Evolutionary conservation across 352 stramenopile genomes (phyloP).

Genomic region (Globisporangium acanthophoron): DNA sequence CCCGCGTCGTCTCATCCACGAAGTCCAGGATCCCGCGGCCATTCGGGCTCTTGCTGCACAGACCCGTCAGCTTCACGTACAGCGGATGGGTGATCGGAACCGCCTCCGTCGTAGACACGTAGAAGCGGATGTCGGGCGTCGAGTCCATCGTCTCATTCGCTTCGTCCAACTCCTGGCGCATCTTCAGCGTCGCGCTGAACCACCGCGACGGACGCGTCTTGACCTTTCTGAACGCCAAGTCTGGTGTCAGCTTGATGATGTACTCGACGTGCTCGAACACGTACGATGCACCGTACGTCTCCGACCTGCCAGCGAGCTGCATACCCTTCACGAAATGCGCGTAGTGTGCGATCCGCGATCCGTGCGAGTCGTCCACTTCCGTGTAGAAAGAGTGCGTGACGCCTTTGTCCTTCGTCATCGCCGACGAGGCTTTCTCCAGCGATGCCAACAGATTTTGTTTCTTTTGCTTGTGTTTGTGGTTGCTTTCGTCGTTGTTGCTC

Average conservation of each 20-base stretch:
- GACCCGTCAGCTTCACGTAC: conserved; percentile 24
- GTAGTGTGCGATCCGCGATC: conserved; percentile 33
- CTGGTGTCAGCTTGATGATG: conserved; percentile 46
- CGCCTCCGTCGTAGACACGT: conserved; percentile 66
- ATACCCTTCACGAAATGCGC: conserved; percentile 35
- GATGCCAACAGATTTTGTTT: conserved; percentile 9
- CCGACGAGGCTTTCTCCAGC: conserved; percentile 32
- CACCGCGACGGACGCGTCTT: conserved; percentile 58
- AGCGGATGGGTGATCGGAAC: conserved; percentile 42
- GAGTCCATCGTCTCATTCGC: conserved; percentile 52
- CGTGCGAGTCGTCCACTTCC: conserved; percentile 36
- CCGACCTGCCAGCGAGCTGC: conserved; percentile 21
- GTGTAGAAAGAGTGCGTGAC: conserved; percentile 79
- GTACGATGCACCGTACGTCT: conserved; percentile 66
- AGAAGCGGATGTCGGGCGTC: conserved; percentile 70
- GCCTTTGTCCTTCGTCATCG: conserved; percentile 48
- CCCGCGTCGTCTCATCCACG: conserved; percentile 20
- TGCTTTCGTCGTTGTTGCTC: conserved; percentile 7
- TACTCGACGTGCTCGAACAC: conserved; percentile 57
- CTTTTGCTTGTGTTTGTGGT: neutral
- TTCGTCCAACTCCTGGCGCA: conserved; percentile 71
- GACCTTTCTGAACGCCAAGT: conserved; percentile 55
- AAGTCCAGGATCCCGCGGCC: conserved; percentile 60
- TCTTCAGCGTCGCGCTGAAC: conserved; percentile 79
- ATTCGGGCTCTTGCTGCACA: conserved; percentile 27